Evolutionary conservation across 2,329 filamentous ascomycete genomes (phyloP), one percentile per base, ranked within the genome.

Genomic region (Fusarium guadeloupense): DNA sequence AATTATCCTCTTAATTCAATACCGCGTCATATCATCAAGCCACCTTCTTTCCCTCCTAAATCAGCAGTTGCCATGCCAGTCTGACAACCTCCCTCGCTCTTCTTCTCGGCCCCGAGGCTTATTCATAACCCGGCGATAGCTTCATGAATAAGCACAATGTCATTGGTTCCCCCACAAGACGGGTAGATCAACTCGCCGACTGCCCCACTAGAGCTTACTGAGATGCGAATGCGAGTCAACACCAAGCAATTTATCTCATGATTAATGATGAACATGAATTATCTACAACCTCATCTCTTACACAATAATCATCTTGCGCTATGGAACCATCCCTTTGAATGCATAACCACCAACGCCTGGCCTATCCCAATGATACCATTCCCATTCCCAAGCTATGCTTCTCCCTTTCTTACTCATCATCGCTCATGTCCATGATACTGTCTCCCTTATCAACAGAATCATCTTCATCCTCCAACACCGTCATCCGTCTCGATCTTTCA

Each of bases 381-480:
- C 14, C 37, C 45, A 40, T 51, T 55, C 40, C 49, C 43, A 49
- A 52, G 2, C 28, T 30, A 31, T 31, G 26, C 26, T 34, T 34
- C 33, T 23, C 10, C 33, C 25, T 9, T 60, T 39, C 20, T 54
- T 54, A 70, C 48, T 85, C 83, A 48, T 83, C 82, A 68, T 86
- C 84, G 54, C 81, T 83, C 77, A 84, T 77, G 37, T 84, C 84
- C 76, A 87, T 80, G 73, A 84, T 80, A 60, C 78, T 81, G 53
- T 81, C 80, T 7, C 73, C 78, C 48, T 73, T 72, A 61, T 76
- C 74, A 66, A 75, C 64, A 62, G 76, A 63, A 28, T 74, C 72
- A 59, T 75, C 71, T 9, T 66, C 68, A 30, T 75, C 62, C 45
- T 74, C 74, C 58, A 77, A 60, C 47, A 76, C 55, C 23, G 70